Conservation (phyloP, 2,329 filamentous ascomycete genomes). For the Dryadomyces quercus-mongolicae region DNA sequence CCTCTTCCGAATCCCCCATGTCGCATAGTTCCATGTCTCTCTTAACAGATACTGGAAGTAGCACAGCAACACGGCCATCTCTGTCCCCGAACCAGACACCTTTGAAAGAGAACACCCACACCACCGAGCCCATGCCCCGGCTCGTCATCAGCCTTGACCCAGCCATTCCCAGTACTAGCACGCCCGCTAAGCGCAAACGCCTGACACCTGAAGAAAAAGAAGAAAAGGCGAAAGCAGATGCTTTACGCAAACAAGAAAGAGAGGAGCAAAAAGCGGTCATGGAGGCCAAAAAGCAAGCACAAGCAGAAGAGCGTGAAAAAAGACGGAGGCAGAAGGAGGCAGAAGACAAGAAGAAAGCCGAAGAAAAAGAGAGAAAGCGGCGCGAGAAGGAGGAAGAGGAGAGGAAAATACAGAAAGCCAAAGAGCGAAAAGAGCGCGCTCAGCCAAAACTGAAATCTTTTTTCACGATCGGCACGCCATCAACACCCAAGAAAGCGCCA, state of each 20-base stretch:
- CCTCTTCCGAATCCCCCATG: not conserved
- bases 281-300: slow-evolving; percentile 23
- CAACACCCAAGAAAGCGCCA: slow-evolving; percentile 25
- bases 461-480: slow-evolving; percentile 23
- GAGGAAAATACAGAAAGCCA: slow-evolving; percentile 25
- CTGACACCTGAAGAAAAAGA: slow-evolving; percentile 28
- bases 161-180: not conserved
- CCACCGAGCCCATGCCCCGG: slow-evolving; percentile 6
- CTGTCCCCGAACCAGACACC: slow-evolving; percentile 22
- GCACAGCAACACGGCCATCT: slow-evolving; percentile 25
- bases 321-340: slow-evolving; percentile 27
- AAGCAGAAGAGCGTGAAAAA: slow-evolving; percentile 18
- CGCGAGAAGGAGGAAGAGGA: slow-evolving; percentile 41
- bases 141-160: slow-evolving; percentile 10
- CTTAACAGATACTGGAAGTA: slow-evolving; percentile 30
- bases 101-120: slow-evolving; percentile 12
- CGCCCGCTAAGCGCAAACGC: slow-evolving; percentile 32
- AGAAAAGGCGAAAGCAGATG: slow-evolving; percentile 25
- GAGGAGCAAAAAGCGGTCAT: slow-evolving; percentile 23
- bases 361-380: slow-evolving; percentile 33
- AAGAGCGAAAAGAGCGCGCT: slow-evolving; percentile 36
- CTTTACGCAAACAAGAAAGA: slow-evolving; percentile 22
- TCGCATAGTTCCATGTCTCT: slow-evolving; percentile 19
- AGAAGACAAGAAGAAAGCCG: slow-evolving; percentile 17
- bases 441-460: slow-evolving; percentile 35